These are phyloP conservation scores for Trichoderma koningiopsis DNA, from an alignment of 2,329 filamentous ascomycete genomes.

Conservation along the genomic window DNA sequence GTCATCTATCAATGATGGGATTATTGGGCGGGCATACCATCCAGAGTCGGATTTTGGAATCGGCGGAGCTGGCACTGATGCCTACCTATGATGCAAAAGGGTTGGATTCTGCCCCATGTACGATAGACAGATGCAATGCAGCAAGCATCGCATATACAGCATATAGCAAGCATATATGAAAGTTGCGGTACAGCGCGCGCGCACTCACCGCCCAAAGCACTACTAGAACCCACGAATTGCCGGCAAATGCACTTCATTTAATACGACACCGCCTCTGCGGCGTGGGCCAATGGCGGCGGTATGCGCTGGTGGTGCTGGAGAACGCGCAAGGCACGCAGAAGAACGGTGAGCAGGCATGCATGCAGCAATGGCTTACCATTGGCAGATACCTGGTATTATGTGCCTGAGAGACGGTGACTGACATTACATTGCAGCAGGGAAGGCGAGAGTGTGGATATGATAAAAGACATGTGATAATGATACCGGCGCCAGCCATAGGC, in stretches of 20 bases:
- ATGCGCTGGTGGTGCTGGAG: not conserved
- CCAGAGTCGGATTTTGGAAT: slow-evolving; percentile 1
- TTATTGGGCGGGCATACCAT: slow-evolving; percentile 9
- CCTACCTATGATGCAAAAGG: not conserved
- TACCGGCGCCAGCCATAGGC: not conserved
- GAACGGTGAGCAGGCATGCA: slow-evolving; percentile 15
- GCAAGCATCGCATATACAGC: slow-evolving; percentile 9
- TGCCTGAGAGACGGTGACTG: slow-evolving; percentile 22
- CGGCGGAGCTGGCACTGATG: not conserved
- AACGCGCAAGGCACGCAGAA: slow-evolving; percentile 8
- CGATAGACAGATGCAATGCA: slow-evolving; percentile 7
- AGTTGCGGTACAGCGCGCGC: not conserved
- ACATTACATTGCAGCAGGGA: slow-evolving; percentile 2
- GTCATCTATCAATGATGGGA: not conserved
- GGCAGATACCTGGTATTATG: not conserved
- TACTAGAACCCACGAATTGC: slow-evolving; percentile 17
- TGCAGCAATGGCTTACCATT: not conserved
- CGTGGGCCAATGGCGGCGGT: slow-evolving; percentile 18
- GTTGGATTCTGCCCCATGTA: slow-evolving; percentile 7
- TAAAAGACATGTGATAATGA: not conserved
- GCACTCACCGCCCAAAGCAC: slow-evolving; percentile 6
- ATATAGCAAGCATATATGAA: not conserved
- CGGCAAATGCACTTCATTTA: slow-evolving; percentile 16
- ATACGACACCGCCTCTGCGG: slow-evolving; percentile 21
- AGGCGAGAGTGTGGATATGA: not conserved